phyloP scores from a whole-genome alignment of 2,329 filamentous ascomycete genomes.

The Colletotrichum echinochloae region DNA sequence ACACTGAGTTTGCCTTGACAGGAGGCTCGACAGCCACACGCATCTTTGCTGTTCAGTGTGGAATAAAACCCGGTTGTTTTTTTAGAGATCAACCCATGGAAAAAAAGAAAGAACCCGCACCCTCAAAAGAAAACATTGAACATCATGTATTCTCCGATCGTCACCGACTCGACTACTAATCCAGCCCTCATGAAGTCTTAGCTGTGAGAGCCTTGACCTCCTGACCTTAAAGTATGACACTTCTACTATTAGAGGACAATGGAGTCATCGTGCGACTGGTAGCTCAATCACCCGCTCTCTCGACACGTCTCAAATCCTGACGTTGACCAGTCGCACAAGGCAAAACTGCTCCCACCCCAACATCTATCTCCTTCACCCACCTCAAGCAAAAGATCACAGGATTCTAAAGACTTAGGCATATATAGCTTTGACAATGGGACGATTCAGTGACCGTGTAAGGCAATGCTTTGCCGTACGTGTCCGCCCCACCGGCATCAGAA shows the following conservation, averaged over 20 bases:
- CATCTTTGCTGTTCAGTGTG: no score
- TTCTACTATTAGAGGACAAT: no score
- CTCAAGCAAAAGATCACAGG: not conserved
- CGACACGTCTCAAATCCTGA: not conserved
- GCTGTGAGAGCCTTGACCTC: no score
- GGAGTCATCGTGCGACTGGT: no score
- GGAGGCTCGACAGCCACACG: no score
- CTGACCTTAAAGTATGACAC: no score
- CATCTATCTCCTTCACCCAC: slow-evolving; percentile 7
- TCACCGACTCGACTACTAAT: not conserved
- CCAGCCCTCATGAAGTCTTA: not conserved
- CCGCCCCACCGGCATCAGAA: slow-evolving; percentile 16
- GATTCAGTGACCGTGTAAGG: slow-evolving; percentile 11
- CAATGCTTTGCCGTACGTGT: slow-evolving; percentile 1
- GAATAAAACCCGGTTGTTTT: no score
- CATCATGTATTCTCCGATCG: not conserved
- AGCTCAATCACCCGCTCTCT: not conserved
- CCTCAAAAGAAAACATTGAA: not conserved
- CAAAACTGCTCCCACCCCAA: slow-evolving; percentile 7
- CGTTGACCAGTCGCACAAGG: slow-evolving; percentile 1
- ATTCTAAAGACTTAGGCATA: not conserved
- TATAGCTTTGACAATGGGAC: slow-evolving; percentile 10
- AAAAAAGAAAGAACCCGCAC: no score
- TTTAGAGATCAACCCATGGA: not conserved
- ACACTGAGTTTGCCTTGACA: no score